Percentiles rank a stretch among this genome's conserved stretches.
Conservation (phyloP, 164 flowering plant genomes). For the Stephania yunnanensis region DNA sequence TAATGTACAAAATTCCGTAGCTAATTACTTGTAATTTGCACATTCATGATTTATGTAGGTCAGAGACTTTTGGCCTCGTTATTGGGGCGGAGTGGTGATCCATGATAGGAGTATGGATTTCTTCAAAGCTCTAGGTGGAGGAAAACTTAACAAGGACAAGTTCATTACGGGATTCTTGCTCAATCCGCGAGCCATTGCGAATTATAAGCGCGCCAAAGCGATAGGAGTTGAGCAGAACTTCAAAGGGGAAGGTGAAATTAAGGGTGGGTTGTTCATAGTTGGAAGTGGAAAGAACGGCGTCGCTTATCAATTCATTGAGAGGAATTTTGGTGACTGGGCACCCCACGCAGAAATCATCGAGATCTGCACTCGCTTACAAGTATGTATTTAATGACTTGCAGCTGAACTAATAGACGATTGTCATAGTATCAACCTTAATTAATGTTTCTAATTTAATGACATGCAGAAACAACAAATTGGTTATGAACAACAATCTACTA, state of each 20-base stretch:
- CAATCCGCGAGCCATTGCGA: slow-evolving; percentile 62
- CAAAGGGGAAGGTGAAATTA: slow-evolving; percentile 69
- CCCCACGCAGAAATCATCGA: slow-evolving; percentile 59
- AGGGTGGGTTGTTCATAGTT: slow-evolving; percentile 67
- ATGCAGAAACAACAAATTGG: too few relatives aligned
- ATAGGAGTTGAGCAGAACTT: slow-evolving; percentile 42
- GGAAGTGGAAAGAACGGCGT: slow-evolving; percentile 67
- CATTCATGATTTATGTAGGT: slow-evolving; percentile 30
- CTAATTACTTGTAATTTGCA: not conserved
- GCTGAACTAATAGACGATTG: too few relatives aligned
- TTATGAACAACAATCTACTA: too few relatives aligned
- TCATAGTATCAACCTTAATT: too few relatives aligned
- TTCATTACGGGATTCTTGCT: slow-evolving; percentile 67
- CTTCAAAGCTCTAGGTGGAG: slow-evolving; percentile 80
- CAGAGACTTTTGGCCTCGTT: slow-evolving; percentile 77
- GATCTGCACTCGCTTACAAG: slow-evolving; percentile 43
- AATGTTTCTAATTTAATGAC: too few relatives aligned
- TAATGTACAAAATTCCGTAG: too few relatives aligned
- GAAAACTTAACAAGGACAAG: slow-evolving; percentile 60
- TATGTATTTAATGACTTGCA: slow-evolving; percentile 21
- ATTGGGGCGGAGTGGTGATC: slow-evolving; percentile 70
- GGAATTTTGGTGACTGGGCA: slow-evolving; percentile 82
- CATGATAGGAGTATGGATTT: slow-evolving; percentile 46
- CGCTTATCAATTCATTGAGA: slow-evolving; percentile 77
- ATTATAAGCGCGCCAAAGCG: slow-evolving; percentile 72